A percentile compares a stretch with the other conserved stretches of the same genome.
These are phyloP conservation scores for Cyclocybe cylindracea DNA, from an alignment of 768 basidiomycete species.

Conservation along the genomic window DNA sequence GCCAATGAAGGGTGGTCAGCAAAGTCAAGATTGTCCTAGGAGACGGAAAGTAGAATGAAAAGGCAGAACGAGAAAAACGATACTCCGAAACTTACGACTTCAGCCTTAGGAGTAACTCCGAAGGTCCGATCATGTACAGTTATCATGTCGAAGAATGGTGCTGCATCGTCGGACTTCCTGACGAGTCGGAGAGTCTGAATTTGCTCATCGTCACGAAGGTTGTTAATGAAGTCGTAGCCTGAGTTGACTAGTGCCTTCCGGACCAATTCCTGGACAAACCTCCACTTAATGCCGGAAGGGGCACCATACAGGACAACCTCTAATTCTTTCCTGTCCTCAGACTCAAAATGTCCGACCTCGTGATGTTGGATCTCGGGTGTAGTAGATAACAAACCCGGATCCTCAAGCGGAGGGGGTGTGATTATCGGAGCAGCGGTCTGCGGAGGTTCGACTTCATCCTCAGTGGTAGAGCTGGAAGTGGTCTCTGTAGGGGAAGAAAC, in stretches of 20 bases:
- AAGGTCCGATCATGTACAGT: conserved; percentile 40
- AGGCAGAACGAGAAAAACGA: conserved; percentile 25
- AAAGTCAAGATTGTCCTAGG: conserved; percentile 29
- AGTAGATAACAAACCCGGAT: conserved; percentile 32
- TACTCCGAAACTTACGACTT: conserved; percentile 35
- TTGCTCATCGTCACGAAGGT: conserved; percentile 21
- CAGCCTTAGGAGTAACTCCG: conserved; percentile 16
- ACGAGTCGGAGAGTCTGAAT: conserved; percentile 31
- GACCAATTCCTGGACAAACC: conserved; percentile 58
- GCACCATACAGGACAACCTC: conserved; percentile 70
- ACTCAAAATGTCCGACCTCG: conserved; percentile 21
- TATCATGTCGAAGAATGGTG: conserved; percentile 30
- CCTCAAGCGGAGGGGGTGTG: conserved; percentile 25
- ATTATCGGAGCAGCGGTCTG: conserved; percentile 12
- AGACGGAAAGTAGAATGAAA: conserved; percentile 37
- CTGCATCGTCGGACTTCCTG: conserved; percentile 22
- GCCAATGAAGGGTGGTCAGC: conserved; percentile 59
- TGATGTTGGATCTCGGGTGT: conserved; percentile 37
- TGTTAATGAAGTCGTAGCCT: conserved; percentile 29
- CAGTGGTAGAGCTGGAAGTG: conserved; percentile 23
- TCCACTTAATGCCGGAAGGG: conserved; percentile 60
- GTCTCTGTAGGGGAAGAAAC: conserved; percentile 40
- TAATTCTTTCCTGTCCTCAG: conserved; percentile 41
- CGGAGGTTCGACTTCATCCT: conserved; percentile 18
- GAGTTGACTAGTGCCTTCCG: conserved; percentile 50